Percentiles rank a stretch among this genome's conserved stretches.
Evolutionary conservation across 2,329 filamentous ascomycete genomes (phyloP).

Genomic region (Emmonsiellopsis sp.): DNA sequence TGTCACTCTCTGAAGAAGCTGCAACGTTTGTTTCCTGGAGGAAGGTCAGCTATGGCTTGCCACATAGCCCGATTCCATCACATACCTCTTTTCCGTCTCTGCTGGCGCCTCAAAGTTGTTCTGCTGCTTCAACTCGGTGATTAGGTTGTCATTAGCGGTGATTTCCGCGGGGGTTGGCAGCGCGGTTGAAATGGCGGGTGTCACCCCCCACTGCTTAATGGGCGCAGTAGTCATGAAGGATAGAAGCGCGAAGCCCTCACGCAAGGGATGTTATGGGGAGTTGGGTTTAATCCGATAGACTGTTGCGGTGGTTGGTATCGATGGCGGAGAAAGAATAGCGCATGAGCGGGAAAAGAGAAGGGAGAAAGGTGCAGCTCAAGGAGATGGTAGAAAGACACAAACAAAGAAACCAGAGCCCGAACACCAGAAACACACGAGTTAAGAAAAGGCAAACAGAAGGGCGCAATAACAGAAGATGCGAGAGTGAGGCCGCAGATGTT

Average conservation of each 20-base stretch:
- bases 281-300: background rate
- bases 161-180: conserved; percentile 71
- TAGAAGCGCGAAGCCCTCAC: background rate
- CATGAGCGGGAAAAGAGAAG: background rate
- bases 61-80: background rate
- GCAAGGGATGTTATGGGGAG: no score
- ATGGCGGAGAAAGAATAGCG: background rate
- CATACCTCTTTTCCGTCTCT: conserved; percentile 74
- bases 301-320: background rate
- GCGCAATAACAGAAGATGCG: no score
- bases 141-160: conserved; percentile 65
- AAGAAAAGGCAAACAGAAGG: background rate
- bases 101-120: conserved; percentile 83
- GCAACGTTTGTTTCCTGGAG: conserved; percentile 60
- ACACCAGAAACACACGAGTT: background rate
- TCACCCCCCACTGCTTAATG: conserved; percentile 59
- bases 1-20: conserved; percentile 68
- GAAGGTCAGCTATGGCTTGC: background rate
- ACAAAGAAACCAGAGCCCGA: conserved; percentile 1
- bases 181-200: conserved; percentile 68
- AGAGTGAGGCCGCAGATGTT: no score
- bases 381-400: background rate
- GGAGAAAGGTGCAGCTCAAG: background rate
- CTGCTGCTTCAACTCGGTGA: conserved; percentile 76
- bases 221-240: conserved; percentile 27